phyloP scores from a whole-genome alignment of 1,284 basidiomycete species.

The Ustilago nuda region DNA sequence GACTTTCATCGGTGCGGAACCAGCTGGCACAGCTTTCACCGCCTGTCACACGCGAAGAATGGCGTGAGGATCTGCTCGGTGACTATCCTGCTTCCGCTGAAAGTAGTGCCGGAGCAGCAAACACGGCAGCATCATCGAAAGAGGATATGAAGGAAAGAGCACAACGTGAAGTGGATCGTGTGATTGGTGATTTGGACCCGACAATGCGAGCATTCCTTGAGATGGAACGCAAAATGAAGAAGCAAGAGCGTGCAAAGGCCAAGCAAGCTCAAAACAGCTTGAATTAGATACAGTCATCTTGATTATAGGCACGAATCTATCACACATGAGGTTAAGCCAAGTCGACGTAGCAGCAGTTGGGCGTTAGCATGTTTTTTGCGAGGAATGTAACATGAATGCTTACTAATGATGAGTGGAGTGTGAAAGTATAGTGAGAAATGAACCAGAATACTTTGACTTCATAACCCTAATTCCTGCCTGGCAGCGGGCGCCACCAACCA shows the following conservation, averaged over 20 bases:
- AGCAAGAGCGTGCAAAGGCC: conserved; percentile 37
- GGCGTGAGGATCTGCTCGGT: conserved; percentile 74
- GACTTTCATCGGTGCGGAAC: conserved; percentile 73
- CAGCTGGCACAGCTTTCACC: conserved; percentile 73
- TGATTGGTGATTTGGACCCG: conserved; percentile 57
- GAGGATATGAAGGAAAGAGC: conserved; percentile 39
- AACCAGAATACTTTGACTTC: background rate
- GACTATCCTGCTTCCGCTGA: conserved; percentile 65
- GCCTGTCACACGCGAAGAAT: conserved; percentile 73
- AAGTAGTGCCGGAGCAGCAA: conserved; percentile 2
- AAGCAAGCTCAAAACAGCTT: conserved; percentile 8
- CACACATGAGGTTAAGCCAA: background rate
- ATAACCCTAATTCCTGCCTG: background rate
- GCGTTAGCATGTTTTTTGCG: background rate
- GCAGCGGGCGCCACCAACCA: background rate
- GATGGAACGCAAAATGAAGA: conserved; percentile 64
- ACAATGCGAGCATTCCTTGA: conserved; percentile 64
- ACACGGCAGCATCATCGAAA: background rate
- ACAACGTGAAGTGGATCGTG: conserved; percentile 50
- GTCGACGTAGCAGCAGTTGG: too few relatives aligned
- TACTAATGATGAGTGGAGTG: conserved; percentile 4
- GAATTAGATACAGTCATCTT: background rate
- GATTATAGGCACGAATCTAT: background rate
- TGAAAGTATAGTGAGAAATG: background rate
- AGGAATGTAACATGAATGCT: background rate